phyloP scores from a whole-genome alignment of 129 eudicot genomes.

The Escallonia herrerae region DNA sequence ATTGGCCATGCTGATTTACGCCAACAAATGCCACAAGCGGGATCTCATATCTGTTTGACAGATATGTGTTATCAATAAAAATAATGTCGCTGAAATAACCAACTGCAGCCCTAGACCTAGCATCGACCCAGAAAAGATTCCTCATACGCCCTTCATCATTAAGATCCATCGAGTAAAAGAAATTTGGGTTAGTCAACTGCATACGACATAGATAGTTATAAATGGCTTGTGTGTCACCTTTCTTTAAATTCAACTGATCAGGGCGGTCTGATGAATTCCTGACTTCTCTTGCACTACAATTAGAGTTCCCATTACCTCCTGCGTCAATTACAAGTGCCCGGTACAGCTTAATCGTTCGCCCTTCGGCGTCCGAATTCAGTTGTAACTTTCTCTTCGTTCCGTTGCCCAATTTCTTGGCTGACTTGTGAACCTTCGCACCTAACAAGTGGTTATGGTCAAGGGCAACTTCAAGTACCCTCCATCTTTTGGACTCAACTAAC shows the following conservation, averaged over 20 bases:
- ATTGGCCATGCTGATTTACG: slow-evolving; percentile 74
- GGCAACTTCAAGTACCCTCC: slow-evolving; percentile 79
- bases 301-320: slow-evolving; percentile 34
- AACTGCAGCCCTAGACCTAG: slow-evolving; percentile 69
- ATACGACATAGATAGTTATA: slow-evolving; percentile 82
- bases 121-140: slow-evolving; percentile 77
- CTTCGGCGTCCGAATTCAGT: slow-evolving; percentile 43
- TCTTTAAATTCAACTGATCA: slow-evolving; percentile 52
- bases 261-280: slow-evolving; percentile 34
- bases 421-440: slow-evolving; percentile 42
- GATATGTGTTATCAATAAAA: slow-evolving; percentile 56
- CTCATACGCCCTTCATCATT: slow-evolving; percentile 56
- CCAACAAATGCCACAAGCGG: slow-evolving; percentile 80
- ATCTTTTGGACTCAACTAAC: slow-evolving; percentile 72
- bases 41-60: slow-evolving; percentile 67
- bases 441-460: slow-evolving; percentile 83
- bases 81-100: slow-evolving; percentile 66
- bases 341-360: slow-evolving; percentile 51
- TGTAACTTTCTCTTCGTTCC: slow-evolving; percentile 42
- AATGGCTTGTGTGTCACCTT: slow-evolving; percentile 80
- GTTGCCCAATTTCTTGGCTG: slow-evolving; percentile 36
- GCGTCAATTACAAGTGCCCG: slow-evolving; percentile 73
- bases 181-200: slow-evolving; percentile 87
- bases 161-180: slow-evolving; percentile 73
- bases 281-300: slow-evolving; percentile 25